phyloP scores from a whole-genome alignment of 2,329 filamentous ascomycete species.

The Scolecobasidium constrictum region DNA sequence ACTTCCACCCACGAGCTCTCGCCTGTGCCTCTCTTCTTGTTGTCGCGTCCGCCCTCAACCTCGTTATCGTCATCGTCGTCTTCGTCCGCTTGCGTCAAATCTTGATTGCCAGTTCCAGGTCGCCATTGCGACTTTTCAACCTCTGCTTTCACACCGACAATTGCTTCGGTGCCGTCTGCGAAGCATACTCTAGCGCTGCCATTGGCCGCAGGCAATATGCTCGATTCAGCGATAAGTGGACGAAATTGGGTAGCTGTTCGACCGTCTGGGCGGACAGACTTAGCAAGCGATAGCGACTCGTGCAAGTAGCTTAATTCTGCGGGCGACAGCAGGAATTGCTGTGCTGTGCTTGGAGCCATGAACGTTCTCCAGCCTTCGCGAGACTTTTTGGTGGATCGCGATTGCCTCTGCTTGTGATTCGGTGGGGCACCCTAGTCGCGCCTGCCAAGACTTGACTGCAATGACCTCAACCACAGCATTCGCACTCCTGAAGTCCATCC shows the following conservation, averaged over 20 bases:
- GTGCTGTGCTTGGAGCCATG: not conserved
- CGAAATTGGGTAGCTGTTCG: conserved; percentile 79
- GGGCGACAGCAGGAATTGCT: not conserved
- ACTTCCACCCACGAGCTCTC: conserved; percentile 76
- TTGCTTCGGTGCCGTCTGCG: conserved; percentile 87
- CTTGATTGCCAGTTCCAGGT: not conserved
- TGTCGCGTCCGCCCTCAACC: conserved; percentile 18
- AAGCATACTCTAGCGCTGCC: conserved; percentile 91
- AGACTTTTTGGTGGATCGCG: not conserved
- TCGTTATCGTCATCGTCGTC: conserved; percentile 27
- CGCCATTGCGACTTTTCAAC: conserved; percentile 50
- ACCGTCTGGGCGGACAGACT: conserved; percentile 83
- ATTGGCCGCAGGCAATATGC: conserved; percentile 79
- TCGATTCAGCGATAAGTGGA: conserved; percentile 78
- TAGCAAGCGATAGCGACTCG: conserved; percentile 66
- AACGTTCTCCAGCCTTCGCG: not conserved
- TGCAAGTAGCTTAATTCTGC: conserved; percentile 86
- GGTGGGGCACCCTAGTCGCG: too few relatives aligned
- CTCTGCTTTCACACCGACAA: conserved; percentile 92
- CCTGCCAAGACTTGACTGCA: not conserved
- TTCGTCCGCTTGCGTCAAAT: conserved; percentile 16
- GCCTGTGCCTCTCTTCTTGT: conserved; percentile 23
- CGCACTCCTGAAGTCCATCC: too few relatives aligned
- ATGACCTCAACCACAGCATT: not conserved
- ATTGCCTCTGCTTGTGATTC: not conserved